Base-by-base conservation (phyloP, 2,329 filamentous ascomycete species). In the Colletotrichum musicola region DNA sequence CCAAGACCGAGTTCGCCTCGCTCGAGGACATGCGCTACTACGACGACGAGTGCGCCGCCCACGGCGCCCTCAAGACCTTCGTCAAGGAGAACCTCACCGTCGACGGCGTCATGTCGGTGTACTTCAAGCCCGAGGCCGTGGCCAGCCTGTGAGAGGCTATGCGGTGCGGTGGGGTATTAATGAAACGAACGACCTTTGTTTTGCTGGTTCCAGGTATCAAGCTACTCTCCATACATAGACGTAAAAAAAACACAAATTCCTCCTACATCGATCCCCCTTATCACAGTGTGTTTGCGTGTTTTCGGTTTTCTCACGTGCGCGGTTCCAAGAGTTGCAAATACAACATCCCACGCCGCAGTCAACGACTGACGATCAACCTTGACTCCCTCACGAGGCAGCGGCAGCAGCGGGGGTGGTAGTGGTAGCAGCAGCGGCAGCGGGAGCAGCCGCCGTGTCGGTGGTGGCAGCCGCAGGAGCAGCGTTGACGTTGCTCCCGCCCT, bases 21-120 rank as follows among this genome's bases (percentile, higher is more conserved):
- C 74, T 89, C 62, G 90, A 90, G 13, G 91, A 93, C 76, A 89
- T 93, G 87, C 83, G 87, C 72, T 93, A 87, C 80, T 93, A 92
- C 77, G 91, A 93, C 76, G 81, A 82, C 10, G 82, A 76, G 62
- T 85, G 83, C 72, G 67, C 74, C n/a, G 82, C 82, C 2, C 84
- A 86, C 71, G 72, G 74, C 64, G 75, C 71, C 25, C 78, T 86
- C 67, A 85, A 83, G 77, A 74, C 73, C 40, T 71, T 73, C 2
- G 80, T 78, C 14, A 74, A 74, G 71, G 61, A 44, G n/a, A 72
- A 65, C 18, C 70, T 84, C 27, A 74, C 72, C 6, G 66, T 82
- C 9, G 72, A 78, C 42, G 82, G 80, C 16, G 66, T 81, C 27
- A 57, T 83, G 73, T 82, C 80, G 14, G 78, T 84, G 20, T 83